Evolutionary conservation across 2,329 filamentous ascomycete genomes (phyloP).

Genomic region (Fusarium siculi): DNA sequence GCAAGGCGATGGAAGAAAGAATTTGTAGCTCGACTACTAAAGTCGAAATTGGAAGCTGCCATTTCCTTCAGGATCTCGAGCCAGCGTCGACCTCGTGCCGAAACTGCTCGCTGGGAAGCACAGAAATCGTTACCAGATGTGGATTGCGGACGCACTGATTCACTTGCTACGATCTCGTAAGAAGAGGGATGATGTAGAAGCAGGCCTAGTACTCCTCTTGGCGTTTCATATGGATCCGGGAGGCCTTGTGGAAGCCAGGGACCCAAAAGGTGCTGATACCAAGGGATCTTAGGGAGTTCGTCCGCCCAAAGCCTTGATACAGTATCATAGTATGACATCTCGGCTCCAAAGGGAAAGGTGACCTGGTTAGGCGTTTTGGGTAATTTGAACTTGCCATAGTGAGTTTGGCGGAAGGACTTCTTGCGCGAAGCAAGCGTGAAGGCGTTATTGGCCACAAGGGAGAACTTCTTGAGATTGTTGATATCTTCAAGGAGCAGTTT

Average conservation of each 20-base stretch:
- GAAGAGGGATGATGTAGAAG: slow-evolving; percentile 58
- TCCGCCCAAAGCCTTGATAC: slow-evolving; percentile 20
- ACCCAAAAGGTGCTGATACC: slow-evolving; percentile 32
- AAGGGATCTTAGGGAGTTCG: slow-evolving; percentile 1
- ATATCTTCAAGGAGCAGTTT: not conserved
- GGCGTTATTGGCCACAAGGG: fast-evolving
- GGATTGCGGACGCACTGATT: slow-evolving; percentile 57
- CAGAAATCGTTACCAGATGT: slow-evolving; percentile 63
- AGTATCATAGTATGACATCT: slow-evolving; percentile 34
- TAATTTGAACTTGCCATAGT: slow-evolving; percentile 33
- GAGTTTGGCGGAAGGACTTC: slow-evolving; percentile 44
- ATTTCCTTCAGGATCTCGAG: slow-evolving; percentile 60
- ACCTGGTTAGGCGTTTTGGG: slow-evolving; percentile 22
- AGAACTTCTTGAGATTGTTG: not conserved
- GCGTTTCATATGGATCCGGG: slow-evolving; percentile 18
- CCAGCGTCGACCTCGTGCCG: slow-evolving; percentile 62
- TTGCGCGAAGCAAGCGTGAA: slow-evolving; percentile 39
- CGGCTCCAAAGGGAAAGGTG: slow-evolving; percentile 27
- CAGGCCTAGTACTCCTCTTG: not conserved
- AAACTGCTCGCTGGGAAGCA: slow-evolving; percentile 60
- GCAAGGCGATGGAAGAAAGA: slow-evolving; percentile 62
- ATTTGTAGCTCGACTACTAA: slow-evolving; percentile 63
- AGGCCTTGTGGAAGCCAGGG: slow-evolving; percentile 39
- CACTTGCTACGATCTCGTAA: slow-evolving; percentile 63
- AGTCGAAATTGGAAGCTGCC: slow-evolving; percentile 66